phyloP scores from a whole-genome alignment of 306 rosid species.

The Cicer judaicum region DNA sequence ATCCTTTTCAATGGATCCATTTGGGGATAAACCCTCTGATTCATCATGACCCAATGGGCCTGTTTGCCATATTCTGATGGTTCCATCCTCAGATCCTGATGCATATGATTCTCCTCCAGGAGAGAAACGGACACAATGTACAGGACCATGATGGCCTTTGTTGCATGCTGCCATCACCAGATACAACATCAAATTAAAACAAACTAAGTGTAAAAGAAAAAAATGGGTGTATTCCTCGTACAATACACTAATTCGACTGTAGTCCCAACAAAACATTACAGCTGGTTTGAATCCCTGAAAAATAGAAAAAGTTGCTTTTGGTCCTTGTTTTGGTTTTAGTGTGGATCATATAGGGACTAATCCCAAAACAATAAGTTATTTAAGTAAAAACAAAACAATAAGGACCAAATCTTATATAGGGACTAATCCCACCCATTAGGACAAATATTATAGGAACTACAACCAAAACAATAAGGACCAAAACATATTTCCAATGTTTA shows the following conservation, averaged over 20 bases:
- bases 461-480: no score
- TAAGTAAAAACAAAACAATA: no score
- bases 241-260: no score
- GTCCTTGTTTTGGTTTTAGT: conserved; percentile 9
- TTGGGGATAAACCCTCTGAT: conserved; percentile 54
- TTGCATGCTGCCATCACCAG: conserved; percentile 79
- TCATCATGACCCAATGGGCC: conserved; percentile 75
- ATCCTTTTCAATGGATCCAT: conserved; percentile 67
- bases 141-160: conserved; percentile 99
- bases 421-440: no score
- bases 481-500: no score
- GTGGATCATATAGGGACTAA: no score
- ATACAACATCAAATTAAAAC: conserved; percentile 16
- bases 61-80: conserved; percentile 98
- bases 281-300: background rate
- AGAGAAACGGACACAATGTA: conserved; percentile 93
- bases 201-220: background rate
- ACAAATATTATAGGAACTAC: no score
- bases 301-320: background rate
- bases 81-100: conserved; percentile 99
- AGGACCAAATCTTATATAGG: no score
- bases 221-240: no score
- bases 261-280: background rate
- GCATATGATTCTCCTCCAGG: conserved; percentile 99
- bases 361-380: no score